phyloP scores from a whole-genome alignment of 441 rosid species.

The Mallotus repandus region DNA sequence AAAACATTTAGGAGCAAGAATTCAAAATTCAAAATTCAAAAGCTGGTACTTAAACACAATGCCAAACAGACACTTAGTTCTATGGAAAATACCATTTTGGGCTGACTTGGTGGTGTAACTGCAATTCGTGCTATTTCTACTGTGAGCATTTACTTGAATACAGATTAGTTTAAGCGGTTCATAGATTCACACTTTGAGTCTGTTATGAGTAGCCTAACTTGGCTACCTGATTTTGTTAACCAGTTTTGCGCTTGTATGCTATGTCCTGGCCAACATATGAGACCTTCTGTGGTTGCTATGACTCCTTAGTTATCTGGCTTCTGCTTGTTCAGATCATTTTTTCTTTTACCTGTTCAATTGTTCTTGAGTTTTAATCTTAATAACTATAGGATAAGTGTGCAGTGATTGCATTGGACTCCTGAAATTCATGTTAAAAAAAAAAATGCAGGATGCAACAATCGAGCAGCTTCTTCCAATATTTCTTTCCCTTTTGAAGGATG shows the following conservation, averaged over 20 bases:
- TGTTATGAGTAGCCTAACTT: neutral
- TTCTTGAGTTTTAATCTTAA: constrained; percentile 5
- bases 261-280: neutral
- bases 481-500: constrained; percentile 91
- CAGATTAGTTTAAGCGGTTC: neutral
- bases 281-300: neutral
- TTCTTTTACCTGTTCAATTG: neutral
- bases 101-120: neutral
- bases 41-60: no score
- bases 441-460: constrained; percentile 85
- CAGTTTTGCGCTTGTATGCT: neutral
- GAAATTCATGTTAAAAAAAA: neutral
- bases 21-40: no score
- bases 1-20: no score
- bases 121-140: neutral
- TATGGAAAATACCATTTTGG: neutral
- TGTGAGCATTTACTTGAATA: neutral
- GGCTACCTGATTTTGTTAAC: neutral
- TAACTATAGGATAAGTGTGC: neutral
- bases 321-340: no score
- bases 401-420: constrained; percentile 15
- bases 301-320: no score
- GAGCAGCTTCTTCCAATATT: constrained; percentile 97
- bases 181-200: neutral
- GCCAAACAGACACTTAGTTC: neutral